Percentiles rank a stretch among this genome's conserved stretches.
phyloP scores from a whole-genome alignment of 257 asterid species.

The Nicotiana knightiana region DNA sequence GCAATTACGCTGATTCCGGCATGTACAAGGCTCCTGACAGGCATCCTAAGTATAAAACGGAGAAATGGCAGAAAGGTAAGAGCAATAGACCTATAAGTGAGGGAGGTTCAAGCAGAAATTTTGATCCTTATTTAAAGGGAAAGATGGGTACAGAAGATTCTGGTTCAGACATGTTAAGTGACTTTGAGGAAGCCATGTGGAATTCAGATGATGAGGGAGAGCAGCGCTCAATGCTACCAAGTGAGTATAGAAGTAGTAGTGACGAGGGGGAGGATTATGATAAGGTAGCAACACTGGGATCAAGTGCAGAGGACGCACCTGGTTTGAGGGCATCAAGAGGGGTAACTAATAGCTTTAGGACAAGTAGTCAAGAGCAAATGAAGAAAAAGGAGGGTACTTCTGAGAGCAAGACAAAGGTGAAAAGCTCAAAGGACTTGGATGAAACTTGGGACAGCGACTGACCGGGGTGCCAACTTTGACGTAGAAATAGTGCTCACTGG shows the following conservation, averaged over 20 bases:
- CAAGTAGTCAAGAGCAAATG: slow-evolving; percentile 16
- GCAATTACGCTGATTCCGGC: slow-evolving; percentile 23
- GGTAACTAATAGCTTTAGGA: slow-evolving; percentile 9
- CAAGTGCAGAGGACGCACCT: slow-evolving; percentile 17
- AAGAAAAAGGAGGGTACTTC: background rate
- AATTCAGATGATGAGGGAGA: slow-evolving; percentile 37
- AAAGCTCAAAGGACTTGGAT: slow-evolving; percentile 19
- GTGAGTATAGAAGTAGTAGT: slow-evolving; percentile 33
- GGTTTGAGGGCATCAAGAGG: background rate
- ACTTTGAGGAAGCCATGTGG: slow-evolving; percentile 42
- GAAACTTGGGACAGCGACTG: slow-evolving; percentile 29
- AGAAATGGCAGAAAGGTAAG: slow-evolving; percentile 31
- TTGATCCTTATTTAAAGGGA: slow-evolving; percentile 13
- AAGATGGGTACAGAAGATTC: slow-evolving; percentile 14
- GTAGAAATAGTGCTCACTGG: background rate
- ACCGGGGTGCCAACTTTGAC: slow-evolving; percentile 1
- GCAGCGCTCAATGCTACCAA: slow-evolving; percentile 10
- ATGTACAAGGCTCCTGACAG: slow-evolving; percentile 24
- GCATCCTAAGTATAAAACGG: slow-evolving; percentile 19
- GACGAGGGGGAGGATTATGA: slow-evolving; percentile 34
- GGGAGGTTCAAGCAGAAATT: slow-evolving; percentile 29
- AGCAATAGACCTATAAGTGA: slow-evolving; percentile 21
- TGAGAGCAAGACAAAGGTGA: slow-evolving; percentile 5
- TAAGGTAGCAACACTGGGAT: slow-evolving; percentile 19
- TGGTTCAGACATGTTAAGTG: slow-evolving; percentile 30